Conservation (phyloP, 2,329 filamentous ascomycete genomes). For the Nannizzia gypsea region DNA sequence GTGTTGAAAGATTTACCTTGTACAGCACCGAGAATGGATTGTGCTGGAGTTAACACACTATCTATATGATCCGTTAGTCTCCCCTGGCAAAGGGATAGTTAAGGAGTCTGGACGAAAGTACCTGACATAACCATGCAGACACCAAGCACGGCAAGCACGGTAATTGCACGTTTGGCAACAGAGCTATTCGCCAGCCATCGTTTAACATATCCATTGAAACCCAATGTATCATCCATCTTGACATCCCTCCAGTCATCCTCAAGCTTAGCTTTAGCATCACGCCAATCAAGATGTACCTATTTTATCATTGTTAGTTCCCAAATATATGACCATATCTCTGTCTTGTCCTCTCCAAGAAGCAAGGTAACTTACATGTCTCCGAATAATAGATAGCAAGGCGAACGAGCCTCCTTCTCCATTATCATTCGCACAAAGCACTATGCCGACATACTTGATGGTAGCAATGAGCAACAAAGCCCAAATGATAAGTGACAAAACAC, state of each 20-base stretch:
- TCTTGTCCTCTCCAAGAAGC: background rate
- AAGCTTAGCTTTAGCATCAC: conserved; percentile 38
- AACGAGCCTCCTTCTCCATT: conserved; percentile 49
- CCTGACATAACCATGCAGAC: conserved; percentile 43
- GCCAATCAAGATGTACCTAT: conserved; percentile 41
- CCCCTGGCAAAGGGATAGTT: background rate
- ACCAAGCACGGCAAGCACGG: conserved; percentile 33
- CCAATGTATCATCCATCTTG: conserved; percentile 31
- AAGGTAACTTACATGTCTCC: conserved; percentile 33
- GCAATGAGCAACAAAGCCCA: conserved; percentile 47
- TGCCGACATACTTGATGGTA: conserved; percentile 45
- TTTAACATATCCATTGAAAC: conserved; percentile 33
- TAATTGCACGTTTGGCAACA: conserved; percentile 37
- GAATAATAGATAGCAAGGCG: conserved; percentile 42
- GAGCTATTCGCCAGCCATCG: conserved; percentile 38
- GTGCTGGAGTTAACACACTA: conserved; percentile 45
- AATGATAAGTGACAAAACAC: conserved; percentile 43
- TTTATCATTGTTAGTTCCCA: background rate
- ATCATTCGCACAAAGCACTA: conserved; percentile 44
- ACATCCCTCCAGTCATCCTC: conserved; percentile 38
- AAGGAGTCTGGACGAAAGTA: conserved; percentile 3
- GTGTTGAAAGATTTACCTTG: conserved; percentile 29
- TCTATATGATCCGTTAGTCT: conserved; percentile 22
- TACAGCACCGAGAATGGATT: conserved; percentile 46
- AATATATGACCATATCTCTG: background rate